These are phyloP conservation scores for Forsythia viridissima DNA, from an alignment of 257 asterid species.

Conservation along the genomic window DNA sequence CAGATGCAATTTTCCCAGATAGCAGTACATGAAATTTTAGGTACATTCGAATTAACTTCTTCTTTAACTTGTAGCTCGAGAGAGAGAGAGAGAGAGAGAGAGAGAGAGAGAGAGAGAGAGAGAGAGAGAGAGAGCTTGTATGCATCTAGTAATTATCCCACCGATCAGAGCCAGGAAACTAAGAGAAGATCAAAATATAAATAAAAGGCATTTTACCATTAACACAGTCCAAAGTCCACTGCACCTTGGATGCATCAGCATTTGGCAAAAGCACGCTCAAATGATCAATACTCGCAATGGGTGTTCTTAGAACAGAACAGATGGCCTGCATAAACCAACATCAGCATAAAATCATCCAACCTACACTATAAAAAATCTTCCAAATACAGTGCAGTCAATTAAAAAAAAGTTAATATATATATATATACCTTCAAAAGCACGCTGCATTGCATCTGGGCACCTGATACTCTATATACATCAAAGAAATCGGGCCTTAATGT, in stretches of 20 bases:
- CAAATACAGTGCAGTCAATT: not conserved
- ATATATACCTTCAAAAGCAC: conserved; percentile 77
- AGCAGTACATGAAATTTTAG: not conserved
- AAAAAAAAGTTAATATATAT: not conserved
- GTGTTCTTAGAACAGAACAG: conserved; percentile 89
- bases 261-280: conserved; percentile 59
- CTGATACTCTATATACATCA: conserved; percentile 63
- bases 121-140: not conserved
- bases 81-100: not conserved
- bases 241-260: conserved; percentile 83
- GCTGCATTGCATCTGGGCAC: conserved; percentile 63
- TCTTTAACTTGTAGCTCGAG: not conserved
- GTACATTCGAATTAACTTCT: not conserved
- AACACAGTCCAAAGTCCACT: conserved; percentile 81
- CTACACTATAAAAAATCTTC: not conserved
- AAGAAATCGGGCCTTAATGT: conserved; percentile 80
- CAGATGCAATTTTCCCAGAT: too few relatives aligned
- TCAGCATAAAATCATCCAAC: conserved; percentile 2
- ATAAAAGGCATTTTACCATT: conserved; percentile 49
- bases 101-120: not conserved
- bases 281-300: conserved; percentile 73
- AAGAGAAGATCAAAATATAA: conserved; percentile 3
- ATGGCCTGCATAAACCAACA: conserved; percentile 54
- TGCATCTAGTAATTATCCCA: not conserved
- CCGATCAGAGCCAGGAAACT: not conserved